A percentile compares a stretch with the other conserved stretches of the same genome.
Evolutionary conservation across 805 yeast species (phyloP).

Genomic region (Blastobotrys peoriensis): DNA sequence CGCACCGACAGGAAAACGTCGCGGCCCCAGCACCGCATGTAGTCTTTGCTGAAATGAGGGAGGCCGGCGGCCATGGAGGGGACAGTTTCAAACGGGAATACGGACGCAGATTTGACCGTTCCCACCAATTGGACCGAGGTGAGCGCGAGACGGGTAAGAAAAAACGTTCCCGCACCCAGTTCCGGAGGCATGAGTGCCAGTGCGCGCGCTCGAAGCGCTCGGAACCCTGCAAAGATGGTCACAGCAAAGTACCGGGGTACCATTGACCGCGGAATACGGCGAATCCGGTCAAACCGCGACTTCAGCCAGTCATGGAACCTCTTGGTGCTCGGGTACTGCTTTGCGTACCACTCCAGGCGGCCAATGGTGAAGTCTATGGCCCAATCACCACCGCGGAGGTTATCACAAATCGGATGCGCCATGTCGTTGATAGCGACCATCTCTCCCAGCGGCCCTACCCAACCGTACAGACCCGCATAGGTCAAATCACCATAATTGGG

Average conservation of each 20-base stretch:
- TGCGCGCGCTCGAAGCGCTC: conserved; percentile 68
- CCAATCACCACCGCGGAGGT: conserved; percentile 82
- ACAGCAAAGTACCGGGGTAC: conserved; percentile 84
- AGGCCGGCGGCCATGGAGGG: conserved; percentile 93
- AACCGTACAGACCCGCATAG: conserved; percentile 91
- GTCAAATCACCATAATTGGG: conserved; percentile 70
- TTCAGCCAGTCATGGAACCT: conserved; percentile 66
- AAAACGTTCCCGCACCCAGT: conserved; percentile 57
- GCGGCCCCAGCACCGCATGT: conserved; percentile 98
- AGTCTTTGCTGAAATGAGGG: conserved; percentile 86
- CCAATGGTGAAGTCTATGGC: conserved; percentile 70
- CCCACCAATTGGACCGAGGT: conserved; percentile 88
- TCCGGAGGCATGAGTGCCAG: conserved; percentile 48
- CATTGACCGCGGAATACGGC: conserved; percentile 67
- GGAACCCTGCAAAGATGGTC: conserved; percentile 76
- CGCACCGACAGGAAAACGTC: conserved; percentile 86
- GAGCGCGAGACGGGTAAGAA: conserved; percentile 73
- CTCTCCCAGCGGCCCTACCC: conserved; percentile 63
- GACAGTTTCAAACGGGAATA: conserved; percentile 51
- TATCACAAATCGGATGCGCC: conserved; percentile 77
- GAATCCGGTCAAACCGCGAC: conserved; percentile 56
- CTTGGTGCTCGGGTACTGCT: conserved; percentile 41
- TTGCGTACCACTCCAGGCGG: conserved; percentile 52
- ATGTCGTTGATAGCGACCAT: conserved; percentile 66
- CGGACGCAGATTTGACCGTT: conserved; percentile 61